Evolutionary conservation across 192 early-diverging fungal genomes (phyloP).

Genomic region (Linnemannia zychae): DNA sequence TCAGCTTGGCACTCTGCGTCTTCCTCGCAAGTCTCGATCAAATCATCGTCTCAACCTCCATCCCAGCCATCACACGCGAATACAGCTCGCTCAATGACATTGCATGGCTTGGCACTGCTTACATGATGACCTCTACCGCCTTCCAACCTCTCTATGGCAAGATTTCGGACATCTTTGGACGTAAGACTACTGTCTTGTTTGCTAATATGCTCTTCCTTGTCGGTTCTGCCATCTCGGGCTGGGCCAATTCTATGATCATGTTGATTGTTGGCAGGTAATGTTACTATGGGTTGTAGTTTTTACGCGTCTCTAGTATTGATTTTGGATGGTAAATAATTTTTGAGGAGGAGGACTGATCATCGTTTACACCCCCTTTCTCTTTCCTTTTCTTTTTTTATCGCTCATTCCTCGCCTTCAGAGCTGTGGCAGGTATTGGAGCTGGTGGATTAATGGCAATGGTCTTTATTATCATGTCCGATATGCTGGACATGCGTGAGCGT

Average conservation of each 20-base stretch:
- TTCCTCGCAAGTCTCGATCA: conserved; percentile 78
- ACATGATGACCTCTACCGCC: conserved; percentile 69
- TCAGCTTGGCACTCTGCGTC: conserved; percentile 60
- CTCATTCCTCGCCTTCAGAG: conserved; percentile 42
- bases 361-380: neutral
- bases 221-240: conserved; percentile 64
- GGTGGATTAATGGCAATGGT: conserved; percentile 71
- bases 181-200: conserved; percentile 65
- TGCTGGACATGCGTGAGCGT: conserved; percentile 71
- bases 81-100: conserved; percentile 70
- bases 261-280: conserved; percentile 65
- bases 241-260: conserved; percentile 71
- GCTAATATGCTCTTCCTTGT: conserved; percentile 65
- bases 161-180: conserved; percentile 88
- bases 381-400: too few species aligned
- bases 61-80: conserved; percentile 72
- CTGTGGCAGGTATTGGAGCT: conserved; percentile 73
- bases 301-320: neutral
- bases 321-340: neutral
- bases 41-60: conserved; percentile 80
- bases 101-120: conserved; percentile 75
- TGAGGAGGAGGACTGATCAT: neutral
- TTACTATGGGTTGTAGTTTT: conserved; percentile 42
- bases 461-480: conserved; percentile 78
- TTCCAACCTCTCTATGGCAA: conserved; percentile 67